Percentiles rank a stretch among this genome's conserved stretches.
Conservation (phyloP, 805 yeast genomes). For the Candida maris region DNA sequence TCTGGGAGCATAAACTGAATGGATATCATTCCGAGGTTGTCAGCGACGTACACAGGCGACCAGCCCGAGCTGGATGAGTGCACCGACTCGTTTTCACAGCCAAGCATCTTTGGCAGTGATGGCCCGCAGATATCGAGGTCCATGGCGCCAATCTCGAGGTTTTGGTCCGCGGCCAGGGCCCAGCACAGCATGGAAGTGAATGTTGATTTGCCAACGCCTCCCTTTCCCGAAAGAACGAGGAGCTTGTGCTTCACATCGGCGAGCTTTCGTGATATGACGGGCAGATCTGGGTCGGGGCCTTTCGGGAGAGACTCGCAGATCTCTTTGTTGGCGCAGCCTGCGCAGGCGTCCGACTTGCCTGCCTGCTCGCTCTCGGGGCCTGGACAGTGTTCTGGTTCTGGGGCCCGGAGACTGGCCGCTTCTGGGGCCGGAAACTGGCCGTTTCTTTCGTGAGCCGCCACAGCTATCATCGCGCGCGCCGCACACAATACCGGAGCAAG, state of each 20-base stretch:
- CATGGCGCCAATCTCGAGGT: slow-evolving; percentile 90
- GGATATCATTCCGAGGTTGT: slow-evolving; percentile 92
- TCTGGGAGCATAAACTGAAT: slow-evolving; percentile 94
- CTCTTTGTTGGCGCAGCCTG: slow-evolving; percentile 89
- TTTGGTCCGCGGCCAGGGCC: slow-evolving; percentile 85
- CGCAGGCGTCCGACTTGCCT: slow-evolving; percentile 91
- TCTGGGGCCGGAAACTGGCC: slow-evolving; percentile 7
- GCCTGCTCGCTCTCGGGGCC: slow-evolving; percentile 95
- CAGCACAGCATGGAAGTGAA: slow-evolving; percentile 94
- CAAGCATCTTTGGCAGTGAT: slow-evolving; percentile 90
- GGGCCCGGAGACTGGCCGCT: slow-evolving; percentile 41
- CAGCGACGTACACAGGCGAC: slow-evolving; percentile 95
- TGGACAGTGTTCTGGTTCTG: slow-evolving; percentile 97
- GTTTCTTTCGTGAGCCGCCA: slow-evolving; percentile 1
- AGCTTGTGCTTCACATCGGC: slow-evolving; percentile 70
- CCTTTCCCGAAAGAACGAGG: slow-evolving; percentile 74
- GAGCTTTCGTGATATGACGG: slow-evolving; percentile 65
- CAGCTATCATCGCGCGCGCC: slow-evolving; percentile 19
- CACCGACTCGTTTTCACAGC: slow-evolving; percentile 79
- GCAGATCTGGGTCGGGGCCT: slow-evolving; percentile 94
- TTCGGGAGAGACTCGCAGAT: slow-evolving; percentile 85
- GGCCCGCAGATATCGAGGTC: slow-evolving; percentile 98
- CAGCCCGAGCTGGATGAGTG: slow-evolving; percentile 92
- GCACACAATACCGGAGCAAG: no score
- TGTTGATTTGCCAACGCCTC: slow-evolving; percentile 98